Base-by-base conservation (phyloP, 805 yeast species). In the Yamadazyma nakazawae region DNA sequence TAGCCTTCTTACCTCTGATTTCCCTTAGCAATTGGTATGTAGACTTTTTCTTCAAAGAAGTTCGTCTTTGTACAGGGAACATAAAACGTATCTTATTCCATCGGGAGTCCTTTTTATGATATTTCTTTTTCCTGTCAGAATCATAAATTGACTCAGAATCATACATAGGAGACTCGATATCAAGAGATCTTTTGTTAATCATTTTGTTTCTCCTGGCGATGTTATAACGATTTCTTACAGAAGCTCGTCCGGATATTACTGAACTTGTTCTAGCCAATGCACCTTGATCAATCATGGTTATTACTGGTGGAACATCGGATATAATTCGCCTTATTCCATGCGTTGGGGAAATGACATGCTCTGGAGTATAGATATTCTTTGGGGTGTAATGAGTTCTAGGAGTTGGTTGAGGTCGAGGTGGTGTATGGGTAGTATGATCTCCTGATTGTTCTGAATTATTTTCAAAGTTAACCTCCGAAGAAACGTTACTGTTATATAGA, bases 41-140 rank as follows among this genome's bases (percentile, higher is more conserved):
- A 4, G 54, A 37, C 4, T 42, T 37, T 12, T 46, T 49, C 25
- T 62, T 64, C 44, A 68, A 62, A 1, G 74, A 68, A 1, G 64
- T 62, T 32, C 58, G 62, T 35, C 74, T 53, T 39, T 56, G 62
- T 5, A 70, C 70, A 5, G 74, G 74, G 42, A 69, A 70, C 24
- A 59, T 36, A 35, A 62, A 68, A 26, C 49, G 44, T 2, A 47
- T 8, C 14, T 35, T 47, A 10, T 30, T 34, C 26, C 24, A 52
- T 24, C 14, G 17, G 26, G 31, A 32, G 26, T 21, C 34, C n/a
- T 17, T 17, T 10, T 21, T 44, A 34, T 37, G 40, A 26, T 18
- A 38, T 31, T 42, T 17, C 21, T 28, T 24, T 34, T 50, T 31
- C 18, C 45, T 17, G 9, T 48, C 45, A 4, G 48, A 41, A 6